A percentile compares a stretch with the other conserved stretches of the same genome.
Conservation (phyloP, 441 rosid genomes). For the Euphorbia celastroides region DNA sequence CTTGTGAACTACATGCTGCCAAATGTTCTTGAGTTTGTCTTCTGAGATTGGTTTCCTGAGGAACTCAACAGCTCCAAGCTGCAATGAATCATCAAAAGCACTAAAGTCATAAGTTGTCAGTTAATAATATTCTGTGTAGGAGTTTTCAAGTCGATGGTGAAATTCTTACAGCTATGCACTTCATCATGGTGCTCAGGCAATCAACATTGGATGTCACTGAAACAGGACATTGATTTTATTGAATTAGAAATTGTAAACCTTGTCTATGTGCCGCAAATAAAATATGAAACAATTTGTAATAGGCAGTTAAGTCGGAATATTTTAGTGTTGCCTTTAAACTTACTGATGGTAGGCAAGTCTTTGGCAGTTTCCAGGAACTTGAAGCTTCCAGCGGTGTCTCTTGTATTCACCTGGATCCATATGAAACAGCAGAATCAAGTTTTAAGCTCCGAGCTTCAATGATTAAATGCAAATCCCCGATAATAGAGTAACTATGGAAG, state of each 20-base stretch:
- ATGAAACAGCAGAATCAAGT: conserved; percentile 10
- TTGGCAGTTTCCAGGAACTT: conserved; percentile 79
- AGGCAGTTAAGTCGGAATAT: not conserved
- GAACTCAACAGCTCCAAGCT: conserved; percentile 98
- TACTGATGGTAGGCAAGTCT: conserved; percentile 83
- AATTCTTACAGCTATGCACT: conserved; percentile 85
- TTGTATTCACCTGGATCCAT: conserved; percentile 44
- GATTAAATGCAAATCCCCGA: too few relatives aligned
- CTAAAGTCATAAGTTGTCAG: not conserved
- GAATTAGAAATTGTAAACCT: conserved; percentile 17
- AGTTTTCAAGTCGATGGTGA: not conserved
- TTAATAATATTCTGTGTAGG: not conserved
- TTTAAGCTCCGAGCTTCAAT: not conserved
- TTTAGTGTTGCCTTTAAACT: conserved; percentile 26
- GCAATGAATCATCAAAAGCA: conserved; percentile 31
- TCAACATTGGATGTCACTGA: conserved; percentile 77
- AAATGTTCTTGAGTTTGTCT: conserved; percentile 78
- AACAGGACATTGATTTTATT: conserved; percentile 16
- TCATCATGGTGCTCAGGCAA: conserved; percentile 85
- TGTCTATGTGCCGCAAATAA: not conserved
- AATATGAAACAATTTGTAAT: not conserved
- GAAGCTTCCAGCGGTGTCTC: conserved; percentile 42
- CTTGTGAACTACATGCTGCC: conserved; percentile 99
- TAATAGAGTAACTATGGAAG: not conserved
- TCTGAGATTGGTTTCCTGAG: conserved; percentile 74